These are phyloP conservation scores for Sarcomyxa edulis DNA, from an alignment of 768 basidiomycete genomes.

Conservation along the genomic window DNA sequence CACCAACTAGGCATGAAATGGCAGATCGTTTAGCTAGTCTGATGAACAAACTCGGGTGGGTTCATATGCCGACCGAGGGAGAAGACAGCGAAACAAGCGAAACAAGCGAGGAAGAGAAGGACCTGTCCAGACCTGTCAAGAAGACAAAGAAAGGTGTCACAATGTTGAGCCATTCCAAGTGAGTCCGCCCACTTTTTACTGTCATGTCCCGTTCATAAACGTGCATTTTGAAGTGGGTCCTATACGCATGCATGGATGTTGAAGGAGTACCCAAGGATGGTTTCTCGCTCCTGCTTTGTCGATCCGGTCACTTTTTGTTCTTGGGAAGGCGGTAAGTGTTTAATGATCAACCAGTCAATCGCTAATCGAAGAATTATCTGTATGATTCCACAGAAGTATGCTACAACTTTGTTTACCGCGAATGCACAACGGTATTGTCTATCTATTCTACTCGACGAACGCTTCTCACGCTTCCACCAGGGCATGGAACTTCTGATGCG, in stretches of 20 bases:
- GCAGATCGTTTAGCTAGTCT: slow-evolving; percentile 51
- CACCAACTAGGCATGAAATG: slow-evolving; percentile 60
- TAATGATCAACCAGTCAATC: not conserved
- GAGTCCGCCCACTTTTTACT: slow-evolving; percentile 15
- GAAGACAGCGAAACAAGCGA: slow-evolving; percentile 20
- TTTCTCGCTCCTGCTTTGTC: slow-evolving; percentile 78
- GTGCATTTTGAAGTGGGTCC: slow-evolving; percentile 47
- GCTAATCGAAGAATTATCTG: not conserved
- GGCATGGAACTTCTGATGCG: slow-evolving; percentile 76
- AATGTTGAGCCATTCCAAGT: slow-evolving; percentile 89
- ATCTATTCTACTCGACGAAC: no score
- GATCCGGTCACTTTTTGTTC: slow-evolving; percentile 89
- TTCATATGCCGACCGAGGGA: slow-evolving; percentile 20
- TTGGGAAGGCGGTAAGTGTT: slow-evolving; percentile 82
- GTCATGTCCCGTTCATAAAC: not conserved
- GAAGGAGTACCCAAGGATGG: slow-evolving; percentile 66
- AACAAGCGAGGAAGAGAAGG: not conserved
- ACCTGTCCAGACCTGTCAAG: slow-evolving; percentile 9
- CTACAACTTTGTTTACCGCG: slow-evolving; percentile 83
- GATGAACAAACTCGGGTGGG: slow-evolving; percentile 64
- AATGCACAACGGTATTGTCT: slow-evolving; percentile 54
- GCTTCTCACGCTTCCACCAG: slow-evolving; percentile 31
- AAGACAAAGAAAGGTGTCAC: slow-evolving; percentile 51
- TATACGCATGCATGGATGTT: slow-evolving; percentile 88
- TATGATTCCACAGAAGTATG: slow-evolving; percentile 61